A percentile compares a stretch with the other conserved stretches of the same genome.
Conservation (phyloP, 2,329 filamentous ascomycete species). For the Epichloe amarillans region DNA sequence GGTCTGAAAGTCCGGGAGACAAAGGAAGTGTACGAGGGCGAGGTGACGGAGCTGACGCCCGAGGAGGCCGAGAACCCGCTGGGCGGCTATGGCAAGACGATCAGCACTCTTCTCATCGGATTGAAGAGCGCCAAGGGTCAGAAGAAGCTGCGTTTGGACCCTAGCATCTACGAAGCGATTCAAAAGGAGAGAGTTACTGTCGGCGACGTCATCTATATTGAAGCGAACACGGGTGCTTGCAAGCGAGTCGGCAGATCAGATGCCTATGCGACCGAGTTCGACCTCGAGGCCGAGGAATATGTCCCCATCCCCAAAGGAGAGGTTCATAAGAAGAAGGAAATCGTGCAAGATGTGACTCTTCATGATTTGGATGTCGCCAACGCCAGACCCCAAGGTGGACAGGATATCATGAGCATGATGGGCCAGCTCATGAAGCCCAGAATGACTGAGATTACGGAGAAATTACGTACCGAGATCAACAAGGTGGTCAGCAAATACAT, state of each 20-base stretch:
- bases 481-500: slow-evolving; percentile 99
- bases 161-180: slow-evolving; percentile 97
- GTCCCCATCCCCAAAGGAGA: slow-evolving; percentile 98
- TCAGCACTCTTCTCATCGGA: slow-evolving; percentile 87
- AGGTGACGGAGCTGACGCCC: slow-evolving; percentile 92
- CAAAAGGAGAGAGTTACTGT: slow-evolving; percentile 95
- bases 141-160: slow-evolving; percentile 93
- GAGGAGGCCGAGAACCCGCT: slow-evolving; percentile 97
- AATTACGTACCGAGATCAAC: slow-evolving; percentile 91
- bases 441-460: slow-evolving; percentile 99
- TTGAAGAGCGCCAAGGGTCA: slow-evolving; percentile 92
- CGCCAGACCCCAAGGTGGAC: slow-evolving; percentile 84
- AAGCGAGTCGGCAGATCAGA: slow-evolving; percentile 94
- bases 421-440: slow-evolving; percentile 98
- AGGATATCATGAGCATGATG: slow-evolving; percentile 99
- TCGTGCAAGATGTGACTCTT: slow-evolving; percentile 94
- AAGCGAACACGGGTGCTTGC: slow-evolving; percentile 95
- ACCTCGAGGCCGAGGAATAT: slow-evolving; percentile 97
- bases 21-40: slow-evolving; percentile 98
- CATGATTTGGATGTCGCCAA: slow-evolving; percentile 96
- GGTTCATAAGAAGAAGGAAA: slow-evolving; percentile 99
- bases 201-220: slow-evolving; percentile 97
- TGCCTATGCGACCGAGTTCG: slow-evolving; percentile 95
- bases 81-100: slow-evolving; percentile 93
- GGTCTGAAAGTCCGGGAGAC: slow-evolving; percentile 95